Conservation (phyloP, 441 rosid genomes). For the Adansonia grandidieri region DNA sequence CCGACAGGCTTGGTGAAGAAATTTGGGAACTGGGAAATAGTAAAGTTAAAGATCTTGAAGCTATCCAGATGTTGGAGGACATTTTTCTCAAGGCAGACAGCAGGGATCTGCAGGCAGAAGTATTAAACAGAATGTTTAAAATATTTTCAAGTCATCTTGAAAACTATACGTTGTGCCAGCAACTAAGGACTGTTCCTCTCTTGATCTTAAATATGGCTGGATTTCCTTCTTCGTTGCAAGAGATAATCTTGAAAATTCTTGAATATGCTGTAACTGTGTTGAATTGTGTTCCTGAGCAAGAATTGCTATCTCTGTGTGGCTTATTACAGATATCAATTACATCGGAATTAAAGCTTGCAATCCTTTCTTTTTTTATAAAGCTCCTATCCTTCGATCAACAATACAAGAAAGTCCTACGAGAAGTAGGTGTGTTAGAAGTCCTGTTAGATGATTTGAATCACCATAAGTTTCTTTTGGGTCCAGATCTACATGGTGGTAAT, state of each 20-base stretch:
- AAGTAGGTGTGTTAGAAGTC: conserved; percentile 97
- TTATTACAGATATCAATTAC: conserved; percentile 94
- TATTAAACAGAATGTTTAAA: conserved; percentile 95
- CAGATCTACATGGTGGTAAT: conserved; percentile 57
- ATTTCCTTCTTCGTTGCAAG: conserved; percentile 93
- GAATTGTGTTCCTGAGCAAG: conserved; percentile 99
- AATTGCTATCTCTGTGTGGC: conserved; percentile 96
- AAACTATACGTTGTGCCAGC: conserved; percentile 92
- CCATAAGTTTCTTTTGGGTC: conserved; percentile 87
- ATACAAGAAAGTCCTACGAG: conserved; percentile 95
- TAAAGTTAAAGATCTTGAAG: conserved; percentile 99
- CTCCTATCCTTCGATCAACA: conserved; percentile 98
- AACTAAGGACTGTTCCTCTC: conserved; percentile 96
- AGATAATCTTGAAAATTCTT: conserved; percentile 88
- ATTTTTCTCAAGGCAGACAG: conserved; percentile 93
- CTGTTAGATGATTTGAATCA: conserved; percentile 95
- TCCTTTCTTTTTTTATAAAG: conserved; percentile 95
- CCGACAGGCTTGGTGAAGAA: conserved; percentile 54
- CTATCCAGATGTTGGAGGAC: conserved; percentile 98
- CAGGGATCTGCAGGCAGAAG: conserved; percentile 95
- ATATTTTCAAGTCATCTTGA: conserved; percentile 99
- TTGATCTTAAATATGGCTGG: conserved; percentile 97
- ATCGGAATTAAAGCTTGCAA: conserved; percentile 86
- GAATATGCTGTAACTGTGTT: conserved; percentile 99
- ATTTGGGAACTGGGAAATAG: conserved; percentile 76